A percentile compares a stretch with the other conserved stretches of the same genome.
These are phyloP conservation scores for Cystobasidium pallidum DNA, from an alignment of 1,284 basidiomycete genomes.

Conservation along the genomic window DNA sequence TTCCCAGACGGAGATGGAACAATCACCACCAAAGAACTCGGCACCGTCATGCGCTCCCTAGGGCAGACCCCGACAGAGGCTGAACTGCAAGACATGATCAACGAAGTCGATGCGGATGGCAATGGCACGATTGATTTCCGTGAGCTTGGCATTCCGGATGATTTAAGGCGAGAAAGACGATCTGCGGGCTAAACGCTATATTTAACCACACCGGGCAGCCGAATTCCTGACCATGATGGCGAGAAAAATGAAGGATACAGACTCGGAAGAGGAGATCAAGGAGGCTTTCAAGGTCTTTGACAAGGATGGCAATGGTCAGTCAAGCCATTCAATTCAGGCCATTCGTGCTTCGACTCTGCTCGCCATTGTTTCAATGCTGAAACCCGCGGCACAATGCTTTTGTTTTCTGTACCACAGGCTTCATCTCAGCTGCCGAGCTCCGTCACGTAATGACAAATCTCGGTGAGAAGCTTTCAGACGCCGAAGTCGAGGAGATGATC, in stretches of 20 bases:
- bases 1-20: slow-evolving; percentile 87
- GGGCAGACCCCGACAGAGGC: slow-evolving; percentile 96
- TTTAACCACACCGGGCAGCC: slow-evolving; percentile 35
- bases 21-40: slow-evolving; percentile 93
- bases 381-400: background rate
- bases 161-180: too few species aligned
- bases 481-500: slow-evolving; percentile 98
- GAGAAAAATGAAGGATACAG: slow-evolving; percentile 91
- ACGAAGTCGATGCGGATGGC: slow-evolving; percentile 77
- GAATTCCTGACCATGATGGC: slow-evolving; percentile 92
- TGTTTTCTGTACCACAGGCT: slow-evolving; percentile 55
- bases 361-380: background rate
- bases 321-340: background rate
- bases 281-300: slow-evolving; percentile 71
- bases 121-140: slow-evolving; percentile 91
- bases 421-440: slow-evolving; percentile 69
- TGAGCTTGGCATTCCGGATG: slow-evolving; percentile 38
- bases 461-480: slow-evolving; percentile 90
- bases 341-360: too few species aligned
- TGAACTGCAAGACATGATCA: slow-evolving; percentile 96
- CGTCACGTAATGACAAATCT: slow-evolving; percentile 89
- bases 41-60: slow-evolving; percentile 94
- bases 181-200: too few species aligned
- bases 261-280: slow-evolving; percentile 71
- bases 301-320: slow-evolving; percentile 64